Conservation (phyloP, 129 eudicot genomes). For the Chrysanthemum makinoi region DNA sequence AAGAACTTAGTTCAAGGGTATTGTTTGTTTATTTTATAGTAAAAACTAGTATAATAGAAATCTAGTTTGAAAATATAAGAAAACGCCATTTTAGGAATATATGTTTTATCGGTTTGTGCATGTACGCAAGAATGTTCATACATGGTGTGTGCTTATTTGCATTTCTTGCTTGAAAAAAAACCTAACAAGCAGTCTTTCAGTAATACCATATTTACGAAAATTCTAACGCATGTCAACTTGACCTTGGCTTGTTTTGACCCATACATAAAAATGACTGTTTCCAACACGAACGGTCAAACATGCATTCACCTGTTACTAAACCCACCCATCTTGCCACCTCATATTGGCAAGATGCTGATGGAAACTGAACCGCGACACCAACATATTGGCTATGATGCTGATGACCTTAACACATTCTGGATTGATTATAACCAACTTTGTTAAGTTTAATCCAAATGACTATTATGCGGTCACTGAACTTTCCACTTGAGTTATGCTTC, state of each 20-base stretch:
- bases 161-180: background rate
- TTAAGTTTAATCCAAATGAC: background rate
- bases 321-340: too few species aligned
- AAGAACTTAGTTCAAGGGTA: background rate
- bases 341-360: too few species aligned
- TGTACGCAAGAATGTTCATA: too few species aligned
- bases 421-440: background rate
- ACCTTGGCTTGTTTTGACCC: background rate
- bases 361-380: too few species aligned
- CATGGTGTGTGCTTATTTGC: background rate
- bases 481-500: background rate
- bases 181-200: background rate
- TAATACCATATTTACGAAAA: background rate
- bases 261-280: background rate
- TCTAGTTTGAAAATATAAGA: too few species aligned
- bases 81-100: too few species aligned
- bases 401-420: background rate
- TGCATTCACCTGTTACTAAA: too few species aligned
- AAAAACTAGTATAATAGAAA: too few species aligned
- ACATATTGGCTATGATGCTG: background rate
- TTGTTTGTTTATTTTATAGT: background rate
- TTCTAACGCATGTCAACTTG: background rate
- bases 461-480: background rate
- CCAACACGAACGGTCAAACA: too few species aligned
- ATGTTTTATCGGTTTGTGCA: too few species aligned